Evolutionary conservation across 352 stramenopile genomes (phyloP), one percentile per base, ranked within the genome.

Genomic region (Pythium periplocum): DNA sequence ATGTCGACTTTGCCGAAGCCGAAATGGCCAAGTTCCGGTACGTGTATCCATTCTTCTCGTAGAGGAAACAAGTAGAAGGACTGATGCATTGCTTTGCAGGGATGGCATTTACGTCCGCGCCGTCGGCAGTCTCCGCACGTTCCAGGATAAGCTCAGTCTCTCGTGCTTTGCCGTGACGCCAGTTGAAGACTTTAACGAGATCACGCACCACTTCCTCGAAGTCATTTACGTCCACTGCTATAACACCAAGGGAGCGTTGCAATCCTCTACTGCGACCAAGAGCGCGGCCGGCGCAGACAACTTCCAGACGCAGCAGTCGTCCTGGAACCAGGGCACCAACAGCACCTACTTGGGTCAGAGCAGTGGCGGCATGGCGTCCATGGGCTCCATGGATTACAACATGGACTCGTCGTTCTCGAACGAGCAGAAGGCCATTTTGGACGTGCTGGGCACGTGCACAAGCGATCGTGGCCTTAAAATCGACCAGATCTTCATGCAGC

Each of bases 201-300:
- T 99, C n/a, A 98, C 96, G 26, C 84, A 98, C 78, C 96, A 99
- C 64, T 86, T 98, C 40, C 70, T 98, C 48, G 89, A 98, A 57
- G 79, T 92, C 30, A 90, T 97, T n/a, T 93, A 97, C 61, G 78
- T 83, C 9, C 87, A 93, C 57, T 92, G 97, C 66, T 90, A 87
- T 62, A 75, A 87, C 55, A 90, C 80, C 17, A 86, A 86, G 58
- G 83, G 78, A 0, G 59, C 69, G 36, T 45, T 86, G 35, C 54
- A 84, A 34, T 43, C 57, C 30, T 62, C 62, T 12, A 62, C 57
- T 35, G 61, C 56, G 4, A 62, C 64, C 30, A 68, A 71, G 51
- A 64, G 67, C 34, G 51, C 62, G 4, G 41, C 50, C 30, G 6
- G 7, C 1, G 67, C 34, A 6, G 53, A 39, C 4, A 62, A 26